A percentile compares a stretch with the other conserved stretches of the same genome.
Evolutionary conservation across 495 filamentous ascomycete genomes (phyloP).

Genomic region (Platismatia glauca): DNA sequence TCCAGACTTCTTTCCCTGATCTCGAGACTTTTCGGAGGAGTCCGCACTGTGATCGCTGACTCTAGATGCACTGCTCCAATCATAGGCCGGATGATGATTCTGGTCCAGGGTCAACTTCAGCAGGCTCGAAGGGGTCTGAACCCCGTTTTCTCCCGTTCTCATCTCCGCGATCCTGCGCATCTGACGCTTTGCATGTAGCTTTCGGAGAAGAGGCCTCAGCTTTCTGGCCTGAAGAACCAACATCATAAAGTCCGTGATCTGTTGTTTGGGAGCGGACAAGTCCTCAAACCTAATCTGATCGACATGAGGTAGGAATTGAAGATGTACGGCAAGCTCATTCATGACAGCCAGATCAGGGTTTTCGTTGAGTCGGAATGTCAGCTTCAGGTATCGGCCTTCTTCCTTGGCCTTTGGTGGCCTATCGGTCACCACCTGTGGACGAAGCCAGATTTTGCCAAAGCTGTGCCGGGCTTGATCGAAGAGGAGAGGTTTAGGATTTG

Average conservation of each 20-base stretch:
- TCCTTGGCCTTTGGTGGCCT: background rate
- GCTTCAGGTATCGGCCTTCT: constrained; percentile 15
- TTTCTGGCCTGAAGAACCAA: constrained; percentile 8
- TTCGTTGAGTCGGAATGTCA: constrained; percentile 21
- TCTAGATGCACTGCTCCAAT: constrained; percentile 17
- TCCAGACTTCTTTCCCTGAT: constrained; percentile 5
- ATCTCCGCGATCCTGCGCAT: background rate
- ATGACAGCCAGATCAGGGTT: constrained; percentile 17
- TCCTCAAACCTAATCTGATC: constrained; percentile 18
- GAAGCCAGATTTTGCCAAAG: constrained; percentile 22
- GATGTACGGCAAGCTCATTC: constrained; percentile 22
- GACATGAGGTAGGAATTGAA: constrained; percentile 24
- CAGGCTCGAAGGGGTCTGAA: background rate
- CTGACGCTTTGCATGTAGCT: constrained; percentile 13
- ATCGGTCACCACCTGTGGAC: constrained; percentile 12
- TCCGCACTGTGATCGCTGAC: background rate
- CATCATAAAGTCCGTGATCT: constrained; percentile 19
- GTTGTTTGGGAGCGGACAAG: constrained; percentile 19
- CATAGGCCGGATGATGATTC: constrained; percentile 2
- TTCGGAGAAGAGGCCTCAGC: constrained; percentile 13
- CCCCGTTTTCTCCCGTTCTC: background rate
- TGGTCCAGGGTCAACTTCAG: constrained; percentile 9
- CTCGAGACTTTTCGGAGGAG: background rate
- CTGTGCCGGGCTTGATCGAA: constrained; percentile 22
- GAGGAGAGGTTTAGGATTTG: constrained; percentile 14